These are phyloP conservation scores for Daldinia caldariorum DNA, from an alignment of 495 filamentous ascomycete genomes.

Conservation along the genomic window DNA sequence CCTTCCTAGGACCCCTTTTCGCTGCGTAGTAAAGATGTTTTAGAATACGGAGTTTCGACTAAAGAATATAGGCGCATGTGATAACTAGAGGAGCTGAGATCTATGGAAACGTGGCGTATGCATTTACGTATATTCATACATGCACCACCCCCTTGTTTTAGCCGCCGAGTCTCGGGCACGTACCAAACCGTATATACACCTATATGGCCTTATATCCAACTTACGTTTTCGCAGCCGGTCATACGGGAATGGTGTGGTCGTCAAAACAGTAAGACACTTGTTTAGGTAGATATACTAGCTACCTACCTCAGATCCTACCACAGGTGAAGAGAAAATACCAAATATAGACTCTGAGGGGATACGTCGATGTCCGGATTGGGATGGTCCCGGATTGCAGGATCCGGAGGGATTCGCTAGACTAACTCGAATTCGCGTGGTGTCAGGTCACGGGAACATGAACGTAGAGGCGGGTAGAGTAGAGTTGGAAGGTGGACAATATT, in stretches of 20 bases:
- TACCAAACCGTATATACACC: neutral
- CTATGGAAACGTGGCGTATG: slow-evolving; percentile 4
- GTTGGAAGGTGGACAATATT: neutral
- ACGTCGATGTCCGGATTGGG: slow-evolving; percentile 5
- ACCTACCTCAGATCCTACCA: slow-evolving; percentile 19
- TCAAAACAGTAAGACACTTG: neutral
- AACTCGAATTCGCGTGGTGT: slow-evolving; percentile 10
- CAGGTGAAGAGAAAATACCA: neutral
- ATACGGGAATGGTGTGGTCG: slow-evolving; percentile 35
- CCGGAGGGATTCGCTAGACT: slow-evolving; percentile 2
- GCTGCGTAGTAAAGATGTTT: neutral
- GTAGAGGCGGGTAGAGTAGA: no score
- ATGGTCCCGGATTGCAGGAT: slow-evolving; percentile 26
- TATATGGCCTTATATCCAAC: slow-evolving; percentile 2
- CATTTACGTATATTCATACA: neutral
- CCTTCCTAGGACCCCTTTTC: neutral
- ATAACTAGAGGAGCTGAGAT: neutral
- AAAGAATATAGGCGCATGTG: neutral
- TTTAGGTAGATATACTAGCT: neutral
- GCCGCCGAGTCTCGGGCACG: neutral
- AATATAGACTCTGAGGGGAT: slow-evolving; percentile 22
- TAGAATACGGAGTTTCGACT: neutral
- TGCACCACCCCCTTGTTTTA: slow-evolving; percentile 28
- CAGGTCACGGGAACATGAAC: neutral
- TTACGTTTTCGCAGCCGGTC: slow-evolving; percentile 10